These are phyloP conservation scores for Phytophthora pseudosyringae DNA, from an alignment of 352 stramenopile species.

Conservation along the genomic window DNA sequence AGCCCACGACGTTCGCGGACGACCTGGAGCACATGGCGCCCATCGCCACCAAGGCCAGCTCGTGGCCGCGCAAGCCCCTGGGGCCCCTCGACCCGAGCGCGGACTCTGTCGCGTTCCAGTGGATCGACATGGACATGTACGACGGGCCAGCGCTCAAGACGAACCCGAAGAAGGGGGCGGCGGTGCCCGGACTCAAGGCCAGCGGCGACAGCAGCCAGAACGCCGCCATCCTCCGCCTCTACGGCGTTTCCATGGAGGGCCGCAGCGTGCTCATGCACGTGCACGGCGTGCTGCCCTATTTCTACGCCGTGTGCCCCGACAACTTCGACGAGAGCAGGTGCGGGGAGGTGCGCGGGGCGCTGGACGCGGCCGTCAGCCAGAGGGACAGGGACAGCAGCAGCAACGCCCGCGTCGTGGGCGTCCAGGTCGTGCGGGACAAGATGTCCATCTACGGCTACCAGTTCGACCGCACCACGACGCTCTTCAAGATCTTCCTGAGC, in stretches of 20 bases:
- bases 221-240: slow-evolving; percentile 95
- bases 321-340: slow-evolving; percentile 69
- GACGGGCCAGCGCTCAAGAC: slow-evolving; percentile 83
- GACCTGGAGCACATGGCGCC: slow-evolving; percentile 68
- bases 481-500: slow-evolving; percentile 94
- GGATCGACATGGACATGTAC: slow-evolving; percentile 99
- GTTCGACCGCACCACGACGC: slow-evolving; percentile 70
- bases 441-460: slow-evolving; percentile 91
- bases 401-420: slow-evolving; percentile 59
- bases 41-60: slow-evolving; percentile 63
- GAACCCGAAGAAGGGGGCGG: slow-evolving; percentile 87
- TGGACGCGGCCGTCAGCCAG: slow-evolving; percentile 65
- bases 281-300: slow-evolving; percentile 98
- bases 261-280: slow-evolving; percentile 97
- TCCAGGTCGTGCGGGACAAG: slow-evolving; percentile 78
- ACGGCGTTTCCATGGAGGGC: slow-evolving; percentile 95
- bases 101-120: slow-evolving; percentile 91
- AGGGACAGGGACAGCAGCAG: slow-evolving; percentile 60
- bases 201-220: slow-evolving; percentile 91
- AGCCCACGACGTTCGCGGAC: slow-evolving; percentile 53
- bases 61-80: slow-evolving; percentile 66
- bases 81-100: slow-evolving; percentile 38
- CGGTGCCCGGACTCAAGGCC: slow-evolving; percentile 82
- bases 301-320: slow-evolving; percentile 92
- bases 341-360: slow-evolving; percentile 68